Evolutionary conservation across 1,139 yeast species (phyloP).

Genomic region (Lodderomyces margitis): DNA sequence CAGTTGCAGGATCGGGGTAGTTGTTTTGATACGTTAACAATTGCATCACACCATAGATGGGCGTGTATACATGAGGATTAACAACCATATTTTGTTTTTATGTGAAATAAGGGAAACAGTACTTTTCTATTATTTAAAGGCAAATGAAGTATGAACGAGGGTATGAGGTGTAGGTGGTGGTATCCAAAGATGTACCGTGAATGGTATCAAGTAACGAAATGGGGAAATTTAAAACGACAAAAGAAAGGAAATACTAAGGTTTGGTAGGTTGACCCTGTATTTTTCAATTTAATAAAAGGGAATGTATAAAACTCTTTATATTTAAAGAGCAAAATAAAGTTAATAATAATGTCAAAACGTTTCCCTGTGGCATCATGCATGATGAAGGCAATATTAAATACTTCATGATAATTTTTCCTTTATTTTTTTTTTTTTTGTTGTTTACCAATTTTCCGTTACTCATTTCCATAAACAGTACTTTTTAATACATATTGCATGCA

Average conservation of each 20-base stretch:
- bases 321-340: background rate
- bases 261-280: too few species aligned
- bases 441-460: too few species aligned
- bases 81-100: background rate
- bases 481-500: background rate
- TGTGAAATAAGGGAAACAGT: background rate
- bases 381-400: too few species aligned
- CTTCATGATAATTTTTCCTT: too few species aligned
- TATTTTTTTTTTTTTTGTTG: too few species aligned
- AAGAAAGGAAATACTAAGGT: background rate
- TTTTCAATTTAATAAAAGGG: background rate
- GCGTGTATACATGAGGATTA: slow-evolving; percentile 17
- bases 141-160: background rate
- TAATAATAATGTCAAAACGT: too few species aligned
- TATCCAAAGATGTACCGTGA: too few species aligned
- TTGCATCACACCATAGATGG: slow-evolving; percentile 32
- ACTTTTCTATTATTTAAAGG: background rate
- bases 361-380: too few species aligned
- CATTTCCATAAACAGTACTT: too few species aligned
- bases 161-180: background rate
- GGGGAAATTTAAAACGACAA: background rate
- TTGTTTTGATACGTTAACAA: slow-evolving; percentile 30
- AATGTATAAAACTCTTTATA: background rate
- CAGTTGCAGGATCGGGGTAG: slow-evolving; percentile 54
- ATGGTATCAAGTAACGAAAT: too few species aligned